Conservation (phyloP, 2,329 filamentous ascomycete genomes). For the Talaromyces verruculosus region DNA sequence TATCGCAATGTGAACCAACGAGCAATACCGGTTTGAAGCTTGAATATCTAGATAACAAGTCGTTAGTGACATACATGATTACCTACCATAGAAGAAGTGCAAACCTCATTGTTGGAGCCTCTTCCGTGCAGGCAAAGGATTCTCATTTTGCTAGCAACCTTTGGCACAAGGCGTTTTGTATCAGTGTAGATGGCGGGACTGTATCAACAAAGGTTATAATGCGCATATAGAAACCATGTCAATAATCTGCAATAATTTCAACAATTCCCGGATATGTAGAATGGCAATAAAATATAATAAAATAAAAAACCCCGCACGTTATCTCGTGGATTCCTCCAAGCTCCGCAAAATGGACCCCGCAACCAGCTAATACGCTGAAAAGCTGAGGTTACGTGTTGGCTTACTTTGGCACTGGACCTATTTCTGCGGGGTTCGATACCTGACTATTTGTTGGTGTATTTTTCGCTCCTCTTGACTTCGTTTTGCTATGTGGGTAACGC, state of each 20-base stretch:
- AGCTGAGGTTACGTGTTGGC: background rate
- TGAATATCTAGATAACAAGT: constrained; percentile 14
- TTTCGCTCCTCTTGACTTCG: background rate
- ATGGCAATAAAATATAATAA: background rate
- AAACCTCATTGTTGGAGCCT: constrained; percentile 22
- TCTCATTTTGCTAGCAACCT: constrained; percentile 15
- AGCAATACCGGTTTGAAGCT: constrained; percentile 18
- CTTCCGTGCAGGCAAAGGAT: constrained; percentile 21
- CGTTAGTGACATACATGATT: background rate
- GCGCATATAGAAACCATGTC: background rate
- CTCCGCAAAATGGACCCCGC: background rate
- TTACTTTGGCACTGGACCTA: background rate
- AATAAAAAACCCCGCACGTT: background rate
- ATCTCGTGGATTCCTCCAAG: background rate
- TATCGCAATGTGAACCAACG: background rate
- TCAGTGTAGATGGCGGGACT: background rate
- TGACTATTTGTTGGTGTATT: background rate
- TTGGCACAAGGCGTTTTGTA: background rate
- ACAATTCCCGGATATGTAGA: background rate
- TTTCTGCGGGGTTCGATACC: background rate
- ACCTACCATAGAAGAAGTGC: background rate
- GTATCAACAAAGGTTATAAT: background rate
- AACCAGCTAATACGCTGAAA: background rate
- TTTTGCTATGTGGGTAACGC: background rate
- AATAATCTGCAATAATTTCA: background rate